phyloP scores from a whole-genome alignment of 2,329 filamentous ascomycete species.

The Talaromyces sp. region DNA sequence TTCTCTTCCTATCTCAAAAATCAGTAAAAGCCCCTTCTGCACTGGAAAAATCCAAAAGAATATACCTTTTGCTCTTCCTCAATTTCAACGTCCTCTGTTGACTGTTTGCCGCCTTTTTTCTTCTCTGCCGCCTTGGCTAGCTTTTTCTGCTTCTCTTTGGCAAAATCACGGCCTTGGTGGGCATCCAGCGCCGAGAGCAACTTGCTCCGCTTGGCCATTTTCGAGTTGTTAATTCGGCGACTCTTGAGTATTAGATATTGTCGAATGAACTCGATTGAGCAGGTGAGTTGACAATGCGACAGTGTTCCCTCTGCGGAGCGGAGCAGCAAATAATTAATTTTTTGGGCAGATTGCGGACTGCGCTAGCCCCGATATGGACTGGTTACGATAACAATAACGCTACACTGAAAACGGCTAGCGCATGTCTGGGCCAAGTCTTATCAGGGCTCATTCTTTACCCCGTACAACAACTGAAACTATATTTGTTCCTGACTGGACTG shows the following conservation, averaged over 20 bases:
- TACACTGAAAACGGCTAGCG: neutral
- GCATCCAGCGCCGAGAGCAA: conserved; percentile 56
- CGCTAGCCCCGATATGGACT: conserved; percentile 12
- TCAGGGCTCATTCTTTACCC: neutral
- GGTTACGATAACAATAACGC: neutral
- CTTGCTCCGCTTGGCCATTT: conserved; percentile 53
- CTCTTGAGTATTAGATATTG: neutral
- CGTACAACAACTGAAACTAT: neutral
- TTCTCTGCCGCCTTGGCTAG: conserved; percentile 49
- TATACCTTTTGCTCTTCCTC: conserved; percentile 16
- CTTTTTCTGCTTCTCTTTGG: conserved; percentile 73
- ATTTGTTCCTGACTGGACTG: neutral
- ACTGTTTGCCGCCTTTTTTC: conserved; percentile 33
- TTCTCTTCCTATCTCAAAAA: neutral
- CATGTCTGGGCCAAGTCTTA: neutral
- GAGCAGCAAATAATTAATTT: conserved; percentile 4
- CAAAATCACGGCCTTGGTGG: conserved; percentile 62
- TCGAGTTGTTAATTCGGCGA: neutral
- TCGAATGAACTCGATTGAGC: neutral
- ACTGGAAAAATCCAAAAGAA: neutral
- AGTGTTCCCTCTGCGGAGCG: neutral
- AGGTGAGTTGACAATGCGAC: neutral
- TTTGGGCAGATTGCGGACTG: conserved; percentile 4
- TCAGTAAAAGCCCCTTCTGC: neutral
- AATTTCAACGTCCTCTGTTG: conserved; percentile 12